Evolutionary conservation across 306 rosid species (phyloP).

Genomic region (Acacia melanoxylon): DNA sequence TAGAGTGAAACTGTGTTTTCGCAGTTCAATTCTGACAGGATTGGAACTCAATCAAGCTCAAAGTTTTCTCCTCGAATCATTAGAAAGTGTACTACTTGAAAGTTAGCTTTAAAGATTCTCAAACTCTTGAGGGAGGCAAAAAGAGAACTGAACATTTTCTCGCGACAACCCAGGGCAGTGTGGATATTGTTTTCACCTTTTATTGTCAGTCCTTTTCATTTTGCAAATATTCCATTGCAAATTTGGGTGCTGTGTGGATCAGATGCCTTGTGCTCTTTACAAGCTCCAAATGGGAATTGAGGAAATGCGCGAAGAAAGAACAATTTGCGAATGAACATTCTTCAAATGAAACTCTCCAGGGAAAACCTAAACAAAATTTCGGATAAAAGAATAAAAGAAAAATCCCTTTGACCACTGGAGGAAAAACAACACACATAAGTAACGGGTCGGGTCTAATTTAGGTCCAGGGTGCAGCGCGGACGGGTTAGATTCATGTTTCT

Average conservation of each 20-base stretch:
- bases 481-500: not conserved
- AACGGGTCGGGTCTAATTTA: constrained; percentile 18
- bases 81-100: not conserved
- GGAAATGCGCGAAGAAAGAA: not conserved
- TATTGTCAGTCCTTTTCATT: not conserved
- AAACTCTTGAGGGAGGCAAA: not conserved
- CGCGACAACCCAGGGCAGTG: not conserved
- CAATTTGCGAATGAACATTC: constrained; percentile 7
- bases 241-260: not conserved
- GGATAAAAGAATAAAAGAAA: not conserved
- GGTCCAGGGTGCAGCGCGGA: not conserved
- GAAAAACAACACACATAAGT: too few relatives aligned
- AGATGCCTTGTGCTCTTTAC: not conserved
- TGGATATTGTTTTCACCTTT: constrained; percentile 15
- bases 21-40: not conserved
- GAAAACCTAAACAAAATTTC: not conserved
- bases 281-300: constrained; percentile 1
- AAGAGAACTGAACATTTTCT: not conserved
- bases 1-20: not conserved
- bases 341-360: constrained; percentile 3
- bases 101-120: constrained; percentile 4
- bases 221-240: constrained; percentile 1
- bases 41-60: constrained; percentile 9
- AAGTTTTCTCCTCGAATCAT: not conserved
- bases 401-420: not conserved